phyloP scores from a whole-genome alignment of 805 yeast genomes.

The Teunomyces tritomae region DNA sequence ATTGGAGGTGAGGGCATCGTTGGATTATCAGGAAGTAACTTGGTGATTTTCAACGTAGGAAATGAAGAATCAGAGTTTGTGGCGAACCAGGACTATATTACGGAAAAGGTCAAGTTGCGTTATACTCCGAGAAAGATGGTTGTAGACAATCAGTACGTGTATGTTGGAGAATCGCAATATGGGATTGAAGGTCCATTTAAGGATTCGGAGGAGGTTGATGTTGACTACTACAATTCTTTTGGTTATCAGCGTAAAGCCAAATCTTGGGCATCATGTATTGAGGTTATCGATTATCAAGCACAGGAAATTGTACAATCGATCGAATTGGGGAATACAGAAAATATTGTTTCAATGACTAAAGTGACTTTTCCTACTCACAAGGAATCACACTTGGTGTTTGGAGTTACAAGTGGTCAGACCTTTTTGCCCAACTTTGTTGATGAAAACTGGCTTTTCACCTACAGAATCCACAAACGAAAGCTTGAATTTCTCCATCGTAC shows the following conservation, averaged over 20 bases:
- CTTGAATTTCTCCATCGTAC: slow-evolving; percentile 62
- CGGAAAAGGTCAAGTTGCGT: slow-evolving; percentile 39
- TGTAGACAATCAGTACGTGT: slow-evolving; percentile 17
- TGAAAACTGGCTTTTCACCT: slow-evolving; percentile 35
- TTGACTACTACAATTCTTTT: slow-evolving; percentile 43
- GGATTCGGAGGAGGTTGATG: slow-evolving; percentile 17
- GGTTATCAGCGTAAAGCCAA: slow-evolving; percentile 33
- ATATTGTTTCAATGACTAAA: slow-evolving; percentile 39
- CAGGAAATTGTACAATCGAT: slow-evolving; percentile 39
- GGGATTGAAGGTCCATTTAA: slow-evolving; percentile 31
- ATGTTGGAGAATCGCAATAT: slow-evolving; percentile 47
- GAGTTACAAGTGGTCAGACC: slow-evolving; percentile 32
- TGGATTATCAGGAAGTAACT: slow-evolving; percentile 51
- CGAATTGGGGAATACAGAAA: slow-evolving; percentile 44
- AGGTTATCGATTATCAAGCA: slow-evolving; percentile 39
- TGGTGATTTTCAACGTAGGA: slow-evolving; percentile 58
- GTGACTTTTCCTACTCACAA: slow-evolving; percentile 25
- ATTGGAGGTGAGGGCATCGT: slow-evolving; percentile 58
- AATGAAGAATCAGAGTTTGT: slow-evolving; percentile 32
- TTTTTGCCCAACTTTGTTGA: slow-evolving; percentile 26
- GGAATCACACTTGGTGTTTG: slow-evolving; percentile 43
- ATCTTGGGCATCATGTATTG: slow-evolving; percentile 54
- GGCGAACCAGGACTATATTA: slow-evolving; percentile 24
- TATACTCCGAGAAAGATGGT: slow-evolving; percentile 50
- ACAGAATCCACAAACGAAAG: slow-evolving; percentile 24